Evolutionary conservation across 768 basidiomycete genomes (phyloP), one percentile per base, ranked within the genome.

Genomic region (Cystofilobasidium capitatum): DNA sequence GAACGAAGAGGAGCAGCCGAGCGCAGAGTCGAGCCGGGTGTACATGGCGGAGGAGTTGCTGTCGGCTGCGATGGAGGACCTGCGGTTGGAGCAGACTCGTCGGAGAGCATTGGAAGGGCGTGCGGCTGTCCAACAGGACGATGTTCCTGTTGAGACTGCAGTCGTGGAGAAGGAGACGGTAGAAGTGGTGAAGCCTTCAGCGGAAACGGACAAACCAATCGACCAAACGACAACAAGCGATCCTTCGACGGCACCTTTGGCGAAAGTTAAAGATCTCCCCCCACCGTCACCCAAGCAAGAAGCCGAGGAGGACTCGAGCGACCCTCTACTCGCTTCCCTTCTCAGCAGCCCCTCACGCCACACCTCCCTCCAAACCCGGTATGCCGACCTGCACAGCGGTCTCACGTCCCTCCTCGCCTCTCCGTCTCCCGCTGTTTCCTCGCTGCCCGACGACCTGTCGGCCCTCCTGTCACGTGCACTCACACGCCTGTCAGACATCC

Each of bases 401-500:
- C 60, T 68, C 20, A 36, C 31, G 26, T 36, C 60, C 42, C 66
- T 62, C n/a, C 51, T 62, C 10, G 39, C 54, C 3, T 29, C 61
- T 13, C 55, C 61, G 20, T 62, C 60, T 16, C n/a, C 35, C n/a
- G 22, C 49, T 0, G 9, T 31, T 7, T 35, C 59, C 3, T 42
- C 45, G 6, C 60, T 58, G 2, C 51, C 60, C 22, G 31, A 35
- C 24, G 45, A 62, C n/a, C 58, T 58, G 14, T 37, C 36, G 3
- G 16, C 62, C 1, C 42, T 83, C 20, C 72, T 90, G 4, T 77
- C 77, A 24, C 79, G 79, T 0, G 85, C 84, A 7, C 76, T 87
- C 22, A 79, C 83, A 31, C 80, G 88, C 10, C 79, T 91, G 49
- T 80, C 84, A 62, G 87, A 91, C 73, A 88, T 82, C 73, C 83